Percentiles rank a stretch among this genome's conserved stretches.
These are phyloP conservation scores for Xylaria castorea DNA, from an alignment of 495 filamentous ascomycete species.

Conservation along the genomic window DNA sequence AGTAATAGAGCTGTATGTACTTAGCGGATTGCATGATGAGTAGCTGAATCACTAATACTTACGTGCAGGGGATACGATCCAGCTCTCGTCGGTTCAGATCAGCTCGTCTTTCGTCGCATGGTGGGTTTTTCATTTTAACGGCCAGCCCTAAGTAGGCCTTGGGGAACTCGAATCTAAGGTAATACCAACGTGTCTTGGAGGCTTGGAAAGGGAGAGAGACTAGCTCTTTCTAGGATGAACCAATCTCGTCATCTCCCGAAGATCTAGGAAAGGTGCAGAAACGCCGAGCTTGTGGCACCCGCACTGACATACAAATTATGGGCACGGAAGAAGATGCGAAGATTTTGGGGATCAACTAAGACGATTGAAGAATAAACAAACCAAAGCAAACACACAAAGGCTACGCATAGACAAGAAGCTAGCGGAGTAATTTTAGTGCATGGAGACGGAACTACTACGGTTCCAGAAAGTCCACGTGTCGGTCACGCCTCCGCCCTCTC, in stretches of 20 bases:
- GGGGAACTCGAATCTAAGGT: constrained; percentile 2
- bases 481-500: constrained; percentile 1
- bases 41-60: constrained; percentile 14
- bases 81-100: constrained; percentile 21
- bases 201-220: constrained; percentile 4
- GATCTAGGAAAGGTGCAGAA: constrained; percentile 41
- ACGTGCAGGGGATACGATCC: constrained; percentile 21
- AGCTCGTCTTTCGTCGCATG: constrained; percentile 23
- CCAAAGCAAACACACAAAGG: neutral
- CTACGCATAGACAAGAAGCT: neutral
- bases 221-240: constrained; percentile 19
- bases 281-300: constrained; percentile 46
- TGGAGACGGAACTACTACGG: neutral
- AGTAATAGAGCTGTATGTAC: constrained; percentile 3
- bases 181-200: neutral
- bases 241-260: constrained; percentile 48
- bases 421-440: neutral
- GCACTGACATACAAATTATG: constrained; percentile 34
- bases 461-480: constrained; percentile 23
- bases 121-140: neutral
- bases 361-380: neutral
- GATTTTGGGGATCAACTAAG: neutral
- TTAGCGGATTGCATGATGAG: neutral
- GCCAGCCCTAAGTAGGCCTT: constrained; percentile 25
- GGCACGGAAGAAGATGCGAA: constrained; percentile 13